Base-by-base conservation (phyloP, 2,329 filamentous ascomycete genomes). In the Monilinia vaccinii-corymbosi region DNA sequence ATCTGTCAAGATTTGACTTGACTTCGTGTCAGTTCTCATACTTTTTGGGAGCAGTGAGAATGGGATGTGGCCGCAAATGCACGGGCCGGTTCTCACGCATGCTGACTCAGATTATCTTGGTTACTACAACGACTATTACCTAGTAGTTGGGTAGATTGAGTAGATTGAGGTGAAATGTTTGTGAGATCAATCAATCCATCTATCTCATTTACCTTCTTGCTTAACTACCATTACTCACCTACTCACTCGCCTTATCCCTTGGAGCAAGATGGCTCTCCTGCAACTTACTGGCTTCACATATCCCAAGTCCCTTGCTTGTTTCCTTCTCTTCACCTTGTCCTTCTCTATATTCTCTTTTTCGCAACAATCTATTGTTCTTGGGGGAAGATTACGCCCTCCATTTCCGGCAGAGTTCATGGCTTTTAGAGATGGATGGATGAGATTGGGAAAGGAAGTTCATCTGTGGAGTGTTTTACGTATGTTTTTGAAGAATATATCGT, bases 391-490 rank as follows among this genome's bases (percentile, higher is more conserved):
- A 13, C 55, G 44, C 16, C 44, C 21, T 16, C 13, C 7, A 2
- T 49, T 48, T 23, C 32, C 44, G 18, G 14, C 25, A 14, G 32
- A 49, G 8, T 31, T 31, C 1, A 7, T 57, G 8, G 32, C 16
- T 34, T 57, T 57, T 16, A 48, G 55, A 31, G 44, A 57, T 14
- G 44, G 32, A 3, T 40, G 38, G 32, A 40, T 57, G 44, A 31
- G 18, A 23, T 40, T 57, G 42, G 42, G n/a, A 16, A 57, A 49
- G 42, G 32, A 57, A 11, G 2, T 57, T 16, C 55, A 57, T 49
- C 4, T 40, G 21, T 49, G 55, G 55, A 57, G 55, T 40, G 55
- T 57, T 40, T 40, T 57, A 57, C 55, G 55, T 57, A 49, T 38
- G 55, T 21, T 16, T 32, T 13, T 23, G 42, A 18, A 11, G 1